Percentiles rank a stretch among this genome's conserved stretches.
These are phyloP conservation scores for Clarkia xantiana DNA, from an alignment of 345 rosid genomes.

Conservation along the genomic window DNA sequence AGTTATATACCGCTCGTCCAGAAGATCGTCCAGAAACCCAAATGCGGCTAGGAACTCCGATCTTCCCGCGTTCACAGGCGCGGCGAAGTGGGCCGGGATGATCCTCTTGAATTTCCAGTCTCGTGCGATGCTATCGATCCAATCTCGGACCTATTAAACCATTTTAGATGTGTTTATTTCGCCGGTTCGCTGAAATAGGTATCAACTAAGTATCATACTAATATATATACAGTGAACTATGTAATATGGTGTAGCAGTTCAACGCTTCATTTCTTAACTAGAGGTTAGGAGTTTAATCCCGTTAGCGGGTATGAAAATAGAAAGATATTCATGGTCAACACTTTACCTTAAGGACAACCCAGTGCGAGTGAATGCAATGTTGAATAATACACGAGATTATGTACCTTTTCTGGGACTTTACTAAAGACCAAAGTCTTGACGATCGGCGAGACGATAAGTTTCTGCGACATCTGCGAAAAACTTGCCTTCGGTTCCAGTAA, in stretches of 20 bases:
- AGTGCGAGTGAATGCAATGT: too few species aligned
- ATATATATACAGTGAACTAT: too few species aligned
- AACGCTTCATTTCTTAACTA: too few species aligned
- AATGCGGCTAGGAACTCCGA: conserved; percentile 84
- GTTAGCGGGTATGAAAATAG: too few species aligned
- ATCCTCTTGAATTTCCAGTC: conserved; percentile 93
- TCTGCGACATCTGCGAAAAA: conserved; percentile 87
- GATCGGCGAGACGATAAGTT: conserved; percentile 89
- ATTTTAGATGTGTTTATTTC: not conserved
- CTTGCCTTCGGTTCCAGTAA: conserved; percentile 88
- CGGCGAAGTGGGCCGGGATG: conserved; percentile 94
- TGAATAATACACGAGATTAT: too few species aligned
- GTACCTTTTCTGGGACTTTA: conserved; percentile 96
- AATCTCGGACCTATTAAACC: conserved; percentile 61
- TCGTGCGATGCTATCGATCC: conserved; percentile 65
- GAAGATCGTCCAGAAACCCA: conserved; percentile 70
- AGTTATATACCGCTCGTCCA: conserved; percentile 54
- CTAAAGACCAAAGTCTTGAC: conserved; percentile 87
- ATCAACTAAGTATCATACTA: too few species aligned
- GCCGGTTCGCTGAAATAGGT: too few species aligned
- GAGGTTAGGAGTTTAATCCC: too few species aligned
- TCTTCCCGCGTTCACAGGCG: conserved; percentile 68
- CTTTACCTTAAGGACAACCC: too few species aligned
- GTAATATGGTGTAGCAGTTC: too few species aligned
- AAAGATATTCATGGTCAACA: too few species aligned